A percentile compares a stretch with the other conserved stretches of the same genome.
Evolutionary conservation across 2,329 filamentous ascomycete genomes (phyloP).

Genomic region (Pseudogymnoascus sp.): DNA sequence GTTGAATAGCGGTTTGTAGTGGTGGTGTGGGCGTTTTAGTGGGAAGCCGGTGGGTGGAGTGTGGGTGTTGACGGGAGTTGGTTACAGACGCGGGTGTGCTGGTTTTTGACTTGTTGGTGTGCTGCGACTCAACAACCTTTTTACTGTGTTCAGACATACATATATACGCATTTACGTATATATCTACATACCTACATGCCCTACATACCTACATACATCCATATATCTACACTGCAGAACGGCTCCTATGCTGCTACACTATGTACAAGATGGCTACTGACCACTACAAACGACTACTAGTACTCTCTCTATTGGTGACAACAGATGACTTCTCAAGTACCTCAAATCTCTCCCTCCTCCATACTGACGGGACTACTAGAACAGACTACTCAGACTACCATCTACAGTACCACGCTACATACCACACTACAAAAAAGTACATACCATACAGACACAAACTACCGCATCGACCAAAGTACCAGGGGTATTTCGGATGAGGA

Average conservation of each 20-base stretch:
- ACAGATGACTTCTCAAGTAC: neutral
- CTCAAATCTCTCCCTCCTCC: too few species aligned
- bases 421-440: neutral
- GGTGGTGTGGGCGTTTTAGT: neutral
- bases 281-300: neutral
- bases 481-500: neutral
- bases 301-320: neutral
- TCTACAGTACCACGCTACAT: too few species aligned
- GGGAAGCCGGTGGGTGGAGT: neutral
- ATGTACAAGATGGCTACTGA: neutral
- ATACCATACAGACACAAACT: neutral
- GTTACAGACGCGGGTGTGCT: neutral
- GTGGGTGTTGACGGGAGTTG: neutral
- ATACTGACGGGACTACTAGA: neutral
- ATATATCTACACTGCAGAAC: neutral
- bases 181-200: too few species aligned
- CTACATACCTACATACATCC: neutral
- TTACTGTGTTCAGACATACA: neutral
- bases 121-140: neutral
- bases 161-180: too few species aligned
- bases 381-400: neutral
- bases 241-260: too few species aligned
- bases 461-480: neutral
- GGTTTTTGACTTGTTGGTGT: neutral
- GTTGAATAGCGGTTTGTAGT: neutral